Evolutionary conservation across 2,329 filamentous ascomycete species (phyloP).

Genomic region (Lachnellula hyalina): DNA sequence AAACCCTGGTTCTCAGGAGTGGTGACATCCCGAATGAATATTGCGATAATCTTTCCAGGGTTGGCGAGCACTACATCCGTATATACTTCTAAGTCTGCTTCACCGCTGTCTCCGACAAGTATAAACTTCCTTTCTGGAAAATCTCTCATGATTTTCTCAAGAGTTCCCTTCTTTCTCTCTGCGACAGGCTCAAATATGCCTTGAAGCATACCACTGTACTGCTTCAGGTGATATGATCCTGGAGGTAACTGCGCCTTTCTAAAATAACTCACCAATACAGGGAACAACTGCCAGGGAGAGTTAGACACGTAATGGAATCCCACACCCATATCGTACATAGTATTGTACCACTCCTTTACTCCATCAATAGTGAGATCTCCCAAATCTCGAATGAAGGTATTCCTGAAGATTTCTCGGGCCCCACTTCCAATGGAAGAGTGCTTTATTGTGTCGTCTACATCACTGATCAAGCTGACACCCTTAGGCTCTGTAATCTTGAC

Average conservation of each 20-base stretch:
- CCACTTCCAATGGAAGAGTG: slow-evolving; percentile 85
- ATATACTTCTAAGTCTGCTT: slow-evolving; percentile 95
- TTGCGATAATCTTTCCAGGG: slow-evolving; percentile 71
- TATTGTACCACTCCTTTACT: slow-evolving; percentile 83
- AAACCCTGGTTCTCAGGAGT: slow-evolving; percentile 69
- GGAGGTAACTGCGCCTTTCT: slow-evolving; percentile 71
- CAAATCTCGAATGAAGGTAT: slow-evolving; percentile 87
- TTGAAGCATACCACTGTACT: slow-evolving; percentile 94
- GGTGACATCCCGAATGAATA: slow-evolving; percentile 95
- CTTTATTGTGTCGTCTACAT: slow-evolving; percentile 97
- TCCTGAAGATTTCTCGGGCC: slow-evolving; percentile 90
- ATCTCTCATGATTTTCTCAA: slow-evolving; percentile 80
- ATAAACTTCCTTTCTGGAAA: slow-evolving; percentile 89
- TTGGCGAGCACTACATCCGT: slow-evolving; percentile 85
- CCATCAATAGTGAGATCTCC: slow-evolving; percentile 77
- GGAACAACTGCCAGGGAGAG: slow-evolving; percentile 96
- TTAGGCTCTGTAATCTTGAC: slow-evolving; percentile 70
- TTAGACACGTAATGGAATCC: slow-evolving; percentile 98
- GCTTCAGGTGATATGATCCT: slow-evolving; percentile 91
- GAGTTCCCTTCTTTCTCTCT: slow-evolving; percentile 83
- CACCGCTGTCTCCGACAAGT: slow-evolving; percentile 89
- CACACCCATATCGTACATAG: slow-evolving; percentile 73
- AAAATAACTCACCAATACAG: slow-evolving; percentile 82
- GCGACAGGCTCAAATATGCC: slow-evolving; percentile 97
- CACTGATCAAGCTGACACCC: slow-evolving; percentile 90